Percentiles rank a stretch among this genome's conserved stretches.
Conservation (phyloP, 2,329 filamentous ascomycete genomes). For the Apiospora koreana region DNA sequence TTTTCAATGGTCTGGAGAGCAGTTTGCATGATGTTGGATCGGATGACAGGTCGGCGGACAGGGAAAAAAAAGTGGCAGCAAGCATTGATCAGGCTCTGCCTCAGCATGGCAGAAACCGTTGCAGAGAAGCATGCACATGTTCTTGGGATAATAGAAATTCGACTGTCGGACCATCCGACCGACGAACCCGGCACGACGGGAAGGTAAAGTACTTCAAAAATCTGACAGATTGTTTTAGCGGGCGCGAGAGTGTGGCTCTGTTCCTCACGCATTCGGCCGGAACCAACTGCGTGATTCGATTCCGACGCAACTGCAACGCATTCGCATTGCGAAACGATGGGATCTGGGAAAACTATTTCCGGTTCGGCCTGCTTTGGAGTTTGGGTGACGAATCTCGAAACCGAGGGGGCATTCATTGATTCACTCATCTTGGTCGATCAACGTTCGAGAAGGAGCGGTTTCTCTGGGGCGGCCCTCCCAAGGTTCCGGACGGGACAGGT, state of each 20-base stretch:
- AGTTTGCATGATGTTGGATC: neutral
- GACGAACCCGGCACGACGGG: neutral
- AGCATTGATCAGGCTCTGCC: neutral
- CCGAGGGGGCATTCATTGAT: neutral
- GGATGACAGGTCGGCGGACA: neutral
- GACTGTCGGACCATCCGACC: neutral
- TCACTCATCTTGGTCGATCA: neutral
- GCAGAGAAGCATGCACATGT: neutral
- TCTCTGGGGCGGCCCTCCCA: neutral
- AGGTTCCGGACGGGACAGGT: neutral
- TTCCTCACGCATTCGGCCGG: neutral
- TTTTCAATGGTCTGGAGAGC: conserved; percentile 4
- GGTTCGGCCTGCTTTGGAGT: neutral
- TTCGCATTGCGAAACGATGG: neutral
- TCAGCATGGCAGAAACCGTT: neutral
- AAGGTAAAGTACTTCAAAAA: neutral
- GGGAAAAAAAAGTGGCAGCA: neutral
- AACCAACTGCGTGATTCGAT: neutral
- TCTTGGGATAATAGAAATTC: neutral
- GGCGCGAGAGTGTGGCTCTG: neutral
- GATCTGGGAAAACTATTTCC: neutral
- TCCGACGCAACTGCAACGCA: neutral
- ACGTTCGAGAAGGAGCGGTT: neutral
- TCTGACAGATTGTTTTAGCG: conserved; percentile 7
- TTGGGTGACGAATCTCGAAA: neutral